Evolutionary conservation across 1,284 basidiomycete genomes (phyloP).

Genomic region (Cutaneotrichosporon arboriforme): DNA sequence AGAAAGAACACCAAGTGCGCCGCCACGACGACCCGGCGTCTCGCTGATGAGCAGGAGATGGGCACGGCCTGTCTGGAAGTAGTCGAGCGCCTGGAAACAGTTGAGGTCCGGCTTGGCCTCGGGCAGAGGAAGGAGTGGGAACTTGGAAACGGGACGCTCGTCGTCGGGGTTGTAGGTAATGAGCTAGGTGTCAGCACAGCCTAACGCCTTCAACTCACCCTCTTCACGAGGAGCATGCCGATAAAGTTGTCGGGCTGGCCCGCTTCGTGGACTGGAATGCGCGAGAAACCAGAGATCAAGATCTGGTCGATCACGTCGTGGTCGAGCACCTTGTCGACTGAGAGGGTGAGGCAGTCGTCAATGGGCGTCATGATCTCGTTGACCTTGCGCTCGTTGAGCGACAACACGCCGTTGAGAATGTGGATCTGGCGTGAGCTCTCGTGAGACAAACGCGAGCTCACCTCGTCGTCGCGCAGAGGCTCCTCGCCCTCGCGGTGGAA

Average conservation of each 20-base stretch:
- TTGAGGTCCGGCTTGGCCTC: constrained; percentile 80
- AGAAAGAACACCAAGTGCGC: constrained; percentile 73
- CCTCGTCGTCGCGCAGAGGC: constrained; percentile 73
- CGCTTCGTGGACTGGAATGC: constrained; percentile 83
- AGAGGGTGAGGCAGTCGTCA: constrained; percentile 50
- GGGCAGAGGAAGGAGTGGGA: constrained; percentile 75
- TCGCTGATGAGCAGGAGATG: constrained; percentile 83
- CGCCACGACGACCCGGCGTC: constrained; percentile 72
- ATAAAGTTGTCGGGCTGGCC: constrained; percentile 70
- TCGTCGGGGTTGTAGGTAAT: constrained; percentile 84
- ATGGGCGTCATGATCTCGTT: constrained; percentile 83
- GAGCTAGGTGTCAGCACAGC: constrained; percentile 54
- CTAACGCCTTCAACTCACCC: constrained; percentile 50
- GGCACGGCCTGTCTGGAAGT: constrained; percentile 88
- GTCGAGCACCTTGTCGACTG: constrained; percentile 72
- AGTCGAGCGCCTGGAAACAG: constrained; percentile 59
- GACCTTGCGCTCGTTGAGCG: constrained; percentile 76
- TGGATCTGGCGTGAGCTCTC: constrained; percentile 54
- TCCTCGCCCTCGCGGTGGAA: constrained; percentile 82
- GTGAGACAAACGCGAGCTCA: constrained; percentile 17
- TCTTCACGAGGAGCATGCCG: constrained; percentile 82
- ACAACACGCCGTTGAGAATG: constrained; percentile 81
- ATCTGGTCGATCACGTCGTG: constrained; percentile 66
- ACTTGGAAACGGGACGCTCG: constrained; percentile 66
- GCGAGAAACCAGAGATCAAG: constrained; percentile 82